These are phyloP conservation scores for Vigna nakashimae DNA, from an alignment of 306 rosid genomes.

Conservation along the genomic window DNA sequence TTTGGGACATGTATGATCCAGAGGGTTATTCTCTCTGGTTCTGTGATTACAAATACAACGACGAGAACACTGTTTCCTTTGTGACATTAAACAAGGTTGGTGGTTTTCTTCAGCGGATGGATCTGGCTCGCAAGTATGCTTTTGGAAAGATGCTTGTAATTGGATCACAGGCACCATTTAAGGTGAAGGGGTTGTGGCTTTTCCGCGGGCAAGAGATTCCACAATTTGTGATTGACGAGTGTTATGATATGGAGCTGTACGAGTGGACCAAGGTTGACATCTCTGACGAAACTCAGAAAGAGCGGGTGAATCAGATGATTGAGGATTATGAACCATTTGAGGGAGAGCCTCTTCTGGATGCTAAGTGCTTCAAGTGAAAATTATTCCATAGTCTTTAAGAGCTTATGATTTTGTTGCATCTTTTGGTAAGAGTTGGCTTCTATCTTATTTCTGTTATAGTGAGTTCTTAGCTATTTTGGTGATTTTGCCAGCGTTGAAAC, in stretches of 20 bases:
- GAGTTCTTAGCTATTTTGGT: constrained; percentile 5
- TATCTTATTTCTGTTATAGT: constrained; percentile 32
- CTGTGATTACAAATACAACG: constrained; percentile 82
- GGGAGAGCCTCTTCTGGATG: constrained; percentile 77
- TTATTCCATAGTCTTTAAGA: neutral
- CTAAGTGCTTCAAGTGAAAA: constrained; percentile 80
- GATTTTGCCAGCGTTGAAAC: constrained; percentile 30
- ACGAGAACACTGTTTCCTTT: constrained; percentile 77
- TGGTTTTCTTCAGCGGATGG: constrained; percentile 85
- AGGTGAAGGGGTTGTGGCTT: constrained; percentile 92
- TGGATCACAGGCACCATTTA: constrained; percentile 74
- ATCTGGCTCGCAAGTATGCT: constrained; percentile 78
- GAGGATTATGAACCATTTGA: constrained; percentile 78
- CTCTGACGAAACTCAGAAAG: constrained; percentile 71
- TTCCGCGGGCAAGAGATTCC: constrained; percentile 89
- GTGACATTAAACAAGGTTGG: constrained; percentile 80
- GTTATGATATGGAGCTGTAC: constrained; percentile 86
- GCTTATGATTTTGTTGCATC: constrained; percentile 39
- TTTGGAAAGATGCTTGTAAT: constrained; percentile 89
- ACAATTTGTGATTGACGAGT: constrained; percentile 67
- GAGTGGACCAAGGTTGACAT: constrained; percentile 81
- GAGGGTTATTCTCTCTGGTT: constrained; percentile 91
- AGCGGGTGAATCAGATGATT: constrained; percentile 76
- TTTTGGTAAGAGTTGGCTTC: constrained; percentile 22
- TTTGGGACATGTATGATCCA: constrained; percentile 92